These are phyloP conservation scores for Fraxinus floribunda DNA, from an alignment of 305 asterid species.

Conservation along the genomic window DNA sequence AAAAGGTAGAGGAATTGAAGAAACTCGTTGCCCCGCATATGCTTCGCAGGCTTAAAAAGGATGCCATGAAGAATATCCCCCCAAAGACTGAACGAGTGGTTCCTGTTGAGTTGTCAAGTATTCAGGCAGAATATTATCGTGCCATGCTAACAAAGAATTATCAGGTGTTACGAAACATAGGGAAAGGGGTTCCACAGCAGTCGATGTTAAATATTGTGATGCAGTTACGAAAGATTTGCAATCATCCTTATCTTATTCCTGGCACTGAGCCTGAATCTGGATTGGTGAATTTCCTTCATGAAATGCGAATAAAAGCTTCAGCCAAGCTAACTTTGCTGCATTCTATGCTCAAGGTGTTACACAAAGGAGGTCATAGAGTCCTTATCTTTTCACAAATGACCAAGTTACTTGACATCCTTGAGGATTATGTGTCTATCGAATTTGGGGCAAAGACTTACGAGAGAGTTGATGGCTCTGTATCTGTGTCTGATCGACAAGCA, in stretches of 20 bases:
- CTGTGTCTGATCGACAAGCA: constrained; percentile 84
- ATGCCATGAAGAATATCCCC: constrained; percentile 97
- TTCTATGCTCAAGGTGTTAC: constrained; percentile 84
- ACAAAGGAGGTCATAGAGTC: constrained; percentile 89
- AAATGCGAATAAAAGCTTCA: constrained; percentile 98
- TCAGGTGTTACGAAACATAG: constrained; percentile 88
- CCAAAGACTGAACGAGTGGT: constrained; percentile 97
- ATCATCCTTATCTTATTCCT: constrained; percentile 96
- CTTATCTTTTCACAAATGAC: constrained; percentile 98
- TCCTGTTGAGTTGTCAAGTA: constrained; percentile 94
- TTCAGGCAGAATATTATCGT: constrained; percentile 98
- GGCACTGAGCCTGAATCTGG: constrained; percentile 99
- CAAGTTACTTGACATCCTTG: constrained; percentile 90
- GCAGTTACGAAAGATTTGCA: constrained; percentile 97
- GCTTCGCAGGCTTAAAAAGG: constrained; percentile 95
- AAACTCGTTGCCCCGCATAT: constrained; percentile 98
- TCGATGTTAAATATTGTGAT: constrained; percentile 97
- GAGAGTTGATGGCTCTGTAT: constrained; percentile 98
- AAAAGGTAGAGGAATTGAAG: constrained; percentile 96
- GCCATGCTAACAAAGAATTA: constrained; percentile 99
- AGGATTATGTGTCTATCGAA: constrained; percentile 87
- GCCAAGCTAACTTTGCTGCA: constrained; percentile 92
- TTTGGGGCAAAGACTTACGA: constrained; percentile 91
- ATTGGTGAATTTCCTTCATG: constrained; percentile 86
- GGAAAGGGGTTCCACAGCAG: constrained; percentile 90